These are phyloP conservation scores for Peronospora belbahrii DNA, from an alignment of 352 stramenopile species.

Conservation along the genomic window DNA sequence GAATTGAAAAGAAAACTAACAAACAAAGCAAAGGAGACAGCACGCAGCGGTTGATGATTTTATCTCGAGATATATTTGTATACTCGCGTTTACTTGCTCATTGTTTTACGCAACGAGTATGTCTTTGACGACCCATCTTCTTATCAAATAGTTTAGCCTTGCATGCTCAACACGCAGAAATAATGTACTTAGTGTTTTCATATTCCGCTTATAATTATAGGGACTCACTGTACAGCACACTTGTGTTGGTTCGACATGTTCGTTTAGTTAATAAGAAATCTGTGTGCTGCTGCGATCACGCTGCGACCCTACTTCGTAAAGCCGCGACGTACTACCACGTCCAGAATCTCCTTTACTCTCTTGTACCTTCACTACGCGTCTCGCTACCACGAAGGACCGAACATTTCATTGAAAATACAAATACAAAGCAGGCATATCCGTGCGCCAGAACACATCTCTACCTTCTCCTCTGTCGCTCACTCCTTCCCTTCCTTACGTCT, in stretches of 20 bases:
- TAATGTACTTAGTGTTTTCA: too few species aligned
- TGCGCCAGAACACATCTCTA: constrained; percentile 40
- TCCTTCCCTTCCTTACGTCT: constrained; percentile 35
- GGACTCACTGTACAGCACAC: neutral
- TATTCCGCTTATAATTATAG: too few species aligned
- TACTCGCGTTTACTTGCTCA: too few species aligned
- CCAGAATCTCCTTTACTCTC: constrained; percentile 25
- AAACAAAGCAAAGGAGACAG: too few species aligned
- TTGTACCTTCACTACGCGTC: constrained; percentile 36
- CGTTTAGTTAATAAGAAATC: constrained; percentile 47
- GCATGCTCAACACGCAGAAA: too few species aligned
- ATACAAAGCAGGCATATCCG: constrained; percentile 48
- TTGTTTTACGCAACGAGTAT: too few species aligned
- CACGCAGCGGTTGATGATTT: too few species aligned
- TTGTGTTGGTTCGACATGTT: constrained; percentile 25
- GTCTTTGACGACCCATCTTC: too few species aligned
- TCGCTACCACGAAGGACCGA: constrained; percentile 36
- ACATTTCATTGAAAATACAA: constrained; percentile 49
- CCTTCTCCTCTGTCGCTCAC: constrained; percentile 38
- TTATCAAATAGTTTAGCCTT: too few species aligned
- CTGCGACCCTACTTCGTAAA: constrained; percentile 5
- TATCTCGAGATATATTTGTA: too few species aligned
- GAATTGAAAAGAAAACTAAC: constrained; percentile 5
- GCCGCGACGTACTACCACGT: constrained; percentile 1
- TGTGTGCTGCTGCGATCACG: constrained; percentile 11